Evolutionary conservation across 164 flowering plant genomes (phyloP).

Genomic region (Tetracentron sinense): DNA sequence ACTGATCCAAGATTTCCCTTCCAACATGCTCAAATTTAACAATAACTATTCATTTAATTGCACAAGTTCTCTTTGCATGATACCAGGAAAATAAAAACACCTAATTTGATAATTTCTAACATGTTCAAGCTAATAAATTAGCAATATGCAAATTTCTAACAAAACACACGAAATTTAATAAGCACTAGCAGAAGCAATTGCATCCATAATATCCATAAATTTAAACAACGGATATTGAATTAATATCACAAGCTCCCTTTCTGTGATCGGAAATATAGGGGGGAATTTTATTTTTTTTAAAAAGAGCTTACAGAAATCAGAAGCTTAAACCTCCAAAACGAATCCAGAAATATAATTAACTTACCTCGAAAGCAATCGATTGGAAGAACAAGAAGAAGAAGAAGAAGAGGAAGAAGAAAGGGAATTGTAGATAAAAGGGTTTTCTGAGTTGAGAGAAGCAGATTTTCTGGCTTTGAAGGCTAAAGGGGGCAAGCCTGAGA

Average conservation of each 20-base stretch:
- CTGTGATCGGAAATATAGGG: too few relatives aligned
- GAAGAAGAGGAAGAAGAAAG: constrained; percentile 15
- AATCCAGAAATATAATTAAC: neutral
- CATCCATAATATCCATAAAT: neutral
- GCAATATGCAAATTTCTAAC: neutral
- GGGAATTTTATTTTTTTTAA: too few relatives aligned
- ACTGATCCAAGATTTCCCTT: neutral
- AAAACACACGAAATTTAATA: neutral
- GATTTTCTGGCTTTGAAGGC: constrained; percentile 3
- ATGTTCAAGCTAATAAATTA: neutral
- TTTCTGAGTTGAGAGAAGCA: constrained; percentile 17
- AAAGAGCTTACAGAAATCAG: too few relatives aligned
- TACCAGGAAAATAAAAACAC: neutral
- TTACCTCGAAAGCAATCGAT: constrained; percentile 27
- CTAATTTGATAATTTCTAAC: neutral
- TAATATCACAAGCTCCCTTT: too few relatives aligned
- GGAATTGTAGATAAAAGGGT: constrained; percentile 13
- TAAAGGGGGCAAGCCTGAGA: constrained; percentile 16
- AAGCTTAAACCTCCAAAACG: neutral
- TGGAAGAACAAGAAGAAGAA: constrained; percentile 1
- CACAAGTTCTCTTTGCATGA: neutral
- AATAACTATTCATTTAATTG: too few relatives aligned
- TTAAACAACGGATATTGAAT: too few relatives aligned
- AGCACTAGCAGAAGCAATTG: too few relatives aligned
- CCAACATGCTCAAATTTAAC: neutral